Evolutionary conservation across 1,139 yeast species (phyloP), one percentile per base, ranked within the genome.

Genomic region (Suhomyces choctaworum): DNA sequence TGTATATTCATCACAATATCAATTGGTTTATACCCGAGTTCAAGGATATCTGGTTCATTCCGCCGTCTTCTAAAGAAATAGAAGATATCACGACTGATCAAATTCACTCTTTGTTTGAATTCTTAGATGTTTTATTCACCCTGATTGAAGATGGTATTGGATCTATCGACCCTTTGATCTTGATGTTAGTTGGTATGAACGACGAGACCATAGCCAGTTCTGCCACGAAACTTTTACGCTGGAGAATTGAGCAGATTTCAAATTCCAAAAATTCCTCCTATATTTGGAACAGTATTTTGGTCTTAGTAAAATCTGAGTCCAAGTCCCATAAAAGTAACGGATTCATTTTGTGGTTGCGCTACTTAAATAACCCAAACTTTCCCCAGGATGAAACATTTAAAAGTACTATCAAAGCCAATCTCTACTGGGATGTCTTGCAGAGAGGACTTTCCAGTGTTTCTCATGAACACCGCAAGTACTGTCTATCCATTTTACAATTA

Each of bases 381-480:
- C 33, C 36, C 3, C 22, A 34, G 0, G 51, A 58, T 13, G 21
- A 38, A 0, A 40, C 37, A 15, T 70, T 74, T 37, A 71, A 72
- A 31, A 22, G 39, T 0, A 46, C 68, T 3, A 45, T 80, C 4
- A 48, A 56, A 16, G 29, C 45, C 1, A 39, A 44, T 9, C 46
- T 55, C 2, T 87, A 83, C 52, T 88, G 96, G 95, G 35, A 44
- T 8, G 49, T 56, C 8, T 53, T 88, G 21, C 87, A 82, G 47
- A 46, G 50, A 10, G 85, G 88, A 1, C 60, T 87, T 24, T 68
- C 72, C 10, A 72, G 79, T 37, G 54, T 62, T 5, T 65, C 78
- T 0, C 90, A 84, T 50, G 95, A 86, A 42, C 80, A 76, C 38
- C 73, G 89, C 32, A 88, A 87, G 54, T 77, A 78, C 48, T 70